These are phyloP conservation scores for Bocquillonia castaneifolia DNA, from an alignment of 441 rosid species.

Conservation along the genomic window DNA sequence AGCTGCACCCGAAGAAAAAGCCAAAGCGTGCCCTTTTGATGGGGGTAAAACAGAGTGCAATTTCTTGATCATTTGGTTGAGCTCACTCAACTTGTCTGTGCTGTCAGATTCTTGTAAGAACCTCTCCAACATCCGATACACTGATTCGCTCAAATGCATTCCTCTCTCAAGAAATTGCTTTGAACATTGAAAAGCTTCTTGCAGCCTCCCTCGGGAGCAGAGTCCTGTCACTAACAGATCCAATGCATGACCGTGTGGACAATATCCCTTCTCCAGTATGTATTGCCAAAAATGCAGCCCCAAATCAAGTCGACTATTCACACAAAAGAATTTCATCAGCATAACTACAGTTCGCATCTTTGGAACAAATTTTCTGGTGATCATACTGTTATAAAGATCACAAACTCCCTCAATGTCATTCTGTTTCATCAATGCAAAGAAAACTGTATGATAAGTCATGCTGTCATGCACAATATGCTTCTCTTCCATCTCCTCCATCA, in stretches of 20 bases:
- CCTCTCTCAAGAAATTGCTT: slow-evolving; percentile 66
- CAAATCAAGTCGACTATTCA: slow-evolving; percentile 46
- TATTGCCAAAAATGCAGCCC: slow-evolving; percentile 63
- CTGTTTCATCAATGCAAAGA: slow-evolving; percentile 58
- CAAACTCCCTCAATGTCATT: slow-evolving; percentile 41
- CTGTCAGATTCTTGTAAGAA: slow-evolving; percentile 36
- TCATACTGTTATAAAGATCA: slow-evolving; percentile 55
- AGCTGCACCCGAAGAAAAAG: not conserved
- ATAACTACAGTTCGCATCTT: slow-evolving; percentile 64
- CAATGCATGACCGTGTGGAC: slow-evolving; percentile 79
- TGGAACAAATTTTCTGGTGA: slow-evolving; percentile 51
- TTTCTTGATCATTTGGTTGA: slow-evolving; percentile 46
- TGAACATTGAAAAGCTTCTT: slow-evolving; percentile 70
- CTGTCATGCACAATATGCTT: slow-evolving; percentile 45
- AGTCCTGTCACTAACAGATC: slow-evolving; percentile 70
- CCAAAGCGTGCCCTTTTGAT: slow-evolving; percentile 28
- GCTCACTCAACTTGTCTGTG: slow-evolving; percentile 41
- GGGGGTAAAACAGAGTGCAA: slow-evolving; percentile 49
- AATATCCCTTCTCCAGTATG: slow-evolving; percentile 62
- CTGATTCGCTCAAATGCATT: slow-evolving; percentile 51
- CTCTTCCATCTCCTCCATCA: slow-evolving; percentile 75
- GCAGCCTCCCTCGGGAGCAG: slow-evolving; percentile 52
- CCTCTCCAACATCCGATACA: slow-evolving; percentile 47
- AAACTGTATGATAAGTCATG: slow-evolving; percentile 62
- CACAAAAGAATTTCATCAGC: slow-evolving; percentile 76